phyloP scores from a whole-genome alignment of 306 rosid species.

The Cicer pinnatifidum region DNA sequence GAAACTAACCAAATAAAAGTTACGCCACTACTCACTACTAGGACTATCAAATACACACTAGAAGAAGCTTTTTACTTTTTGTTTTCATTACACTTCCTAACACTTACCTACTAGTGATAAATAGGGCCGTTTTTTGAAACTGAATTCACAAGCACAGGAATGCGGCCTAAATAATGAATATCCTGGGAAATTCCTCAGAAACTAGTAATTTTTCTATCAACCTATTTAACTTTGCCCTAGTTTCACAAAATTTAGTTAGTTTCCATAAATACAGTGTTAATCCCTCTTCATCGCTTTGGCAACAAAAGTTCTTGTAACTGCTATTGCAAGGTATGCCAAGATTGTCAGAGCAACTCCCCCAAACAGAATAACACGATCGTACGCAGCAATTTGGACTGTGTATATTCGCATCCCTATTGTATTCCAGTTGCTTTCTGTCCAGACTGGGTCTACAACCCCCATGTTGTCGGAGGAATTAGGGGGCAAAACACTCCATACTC shows the following conservation, averaged over 20 bases:
- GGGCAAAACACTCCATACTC: constrained; percentile 75
- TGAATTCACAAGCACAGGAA: constrained; percentile 49
- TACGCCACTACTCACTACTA: background rate
- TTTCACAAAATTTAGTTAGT: constrained; percentile 41
- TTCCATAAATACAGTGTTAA: constrained; percentile 45
- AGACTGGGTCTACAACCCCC: constrained; percentile 76
- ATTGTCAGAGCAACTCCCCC: constrained; percentile 71
- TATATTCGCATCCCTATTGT: constrained; percentile 72
- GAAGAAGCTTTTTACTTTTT: constrained; percentile 2
- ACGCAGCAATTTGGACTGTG: constrained; percentile 61
- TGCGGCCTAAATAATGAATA: constrained; percentile 54
- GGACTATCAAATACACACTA: background rate
- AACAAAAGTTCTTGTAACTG: constrained; percentile 54
- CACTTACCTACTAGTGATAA: constrained; percentile 29
- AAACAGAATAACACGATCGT: constrained; percentile 67
- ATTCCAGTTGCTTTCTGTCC: constrained; percentile 99
- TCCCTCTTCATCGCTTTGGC: constrained; percentile 77
- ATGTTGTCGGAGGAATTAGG: constrained; percentile 72
- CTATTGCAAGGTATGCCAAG: constrained; percentile 69
- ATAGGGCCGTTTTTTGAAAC: constrained; percentile 6
- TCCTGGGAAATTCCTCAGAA: constrained; percentile 44
- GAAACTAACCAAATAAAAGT: background rate
- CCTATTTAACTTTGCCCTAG: constrained; percentile 39
- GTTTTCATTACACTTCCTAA: constrained; percentile 41
- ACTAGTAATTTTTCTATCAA: constrained; percentile 33